Base-by-base conservation (phyloP, 805 yeast species). In the Hanseniaspora hatyaiensis region DNA sequence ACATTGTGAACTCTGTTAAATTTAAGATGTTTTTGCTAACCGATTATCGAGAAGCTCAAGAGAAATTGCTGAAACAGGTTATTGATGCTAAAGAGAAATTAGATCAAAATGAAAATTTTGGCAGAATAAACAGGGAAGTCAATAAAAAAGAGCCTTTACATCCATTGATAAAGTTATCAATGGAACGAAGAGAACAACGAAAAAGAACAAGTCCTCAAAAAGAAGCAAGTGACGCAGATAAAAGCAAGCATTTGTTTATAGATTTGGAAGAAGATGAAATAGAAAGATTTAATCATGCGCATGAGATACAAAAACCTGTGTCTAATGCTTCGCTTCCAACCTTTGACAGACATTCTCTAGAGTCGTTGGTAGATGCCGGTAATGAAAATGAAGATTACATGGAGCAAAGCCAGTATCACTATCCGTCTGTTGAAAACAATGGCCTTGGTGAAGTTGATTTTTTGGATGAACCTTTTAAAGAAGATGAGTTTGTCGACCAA, bases 11-110 rank as follows among this genome's bases (percentile, higher is more conserved):
- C 16, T 31, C 33, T 1, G 47, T 48, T 6, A 41, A 31, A 13
- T 48, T 48, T 22, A 40, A 48, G 20, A 11, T 48, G 15, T 48
- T 41, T 48, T 31, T 48, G 30, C 12, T 48, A 13, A 48, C 51
- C 3, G 51, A 48, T 38, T 48, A 48, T 22, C 30, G 37, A 31
- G 29, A 40, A 15, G 39, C 37, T 4, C 43, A 37, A 15, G 50
- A 34, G 23, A 40, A 40, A n/a, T 15, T 40, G 9, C 24, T 47
- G 18, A 30, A 31, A 34, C 45, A 40, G 19, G 40, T 40, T 8
- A 23, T 34, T 8, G 39, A 47, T 18, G 40, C 26, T 16, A 45
- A 23, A 12, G 42, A 37, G 15, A 34, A 24, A 3, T 9, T 36
- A 29, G 41, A 44, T 12, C 13, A 23, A 36, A 19, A 34, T 13